These are phyloP conservation scores for Plectosphaerella plurivora DNA, from an alignment of 2,329 filamentous ascomycete species.

Conservation along the genomic window DNA sequence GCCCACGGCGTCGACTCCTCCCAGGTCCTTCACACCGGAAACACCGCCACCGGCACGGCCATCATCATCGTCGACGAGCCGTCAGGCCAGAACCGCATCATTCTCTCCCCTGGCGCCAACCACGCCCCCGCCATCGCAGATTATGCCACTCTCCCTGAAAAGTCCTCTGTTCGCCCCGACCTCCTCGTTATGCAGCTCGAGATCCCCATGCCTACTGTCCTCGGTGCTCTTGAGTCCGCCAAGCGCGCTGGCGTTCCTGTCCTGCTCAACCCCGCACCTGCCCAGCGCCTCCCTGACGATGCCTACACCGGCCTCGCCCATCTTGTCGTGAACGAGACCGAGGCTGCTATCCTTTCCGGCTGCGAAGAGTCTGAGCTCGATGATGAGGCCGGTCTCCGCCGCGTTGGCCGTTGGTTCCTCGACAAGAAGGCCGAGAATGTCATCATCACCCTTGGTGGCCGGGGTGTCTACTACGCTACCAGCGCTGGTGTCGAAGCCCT, in stretches of 20 bases:
- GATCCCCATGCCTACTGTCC: conserved; percentile 62
- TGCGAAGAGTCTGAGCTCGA: conserved; percentile 45
- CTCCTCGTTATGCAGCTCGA: conserved; percentile 76
- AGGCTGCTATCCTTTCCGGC: conserved; percentile 70
- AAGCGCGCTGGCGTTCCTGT: conserved; percentile 50
- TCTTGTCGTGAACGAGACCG: conserved; percentile 86
- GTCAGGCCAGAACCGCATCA: conserved; percentile 71
- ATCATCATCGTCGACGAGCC: conserved; percentile 72
- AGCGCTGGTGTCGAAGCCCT: conserved; percentile 35
- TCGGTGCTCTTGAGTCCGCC: conserved; percentile 54
- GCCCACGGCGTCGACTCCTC: conserved; percentile 58
- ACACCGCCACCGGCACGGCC: conserved; percentile 51
- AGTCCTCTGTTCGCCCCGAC: conserved; percentile 40
- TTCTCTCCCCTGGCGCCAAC: conserved; percentile 71
- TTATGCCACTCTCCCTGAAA: conserved; percentile 24
- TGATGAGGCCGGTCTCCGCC: conserved; percentile 34
- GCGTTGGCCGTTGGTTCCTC: conserved; percentile 58
- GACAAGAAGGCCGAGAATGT: conserved; percentile 67
- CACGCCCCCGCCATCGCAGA: conserved; percentile 35
- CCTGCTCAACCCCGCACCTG: conserved; percentile 82
- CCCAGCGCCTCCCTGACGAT: conserved; percentile 60
- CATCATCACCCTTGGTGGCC: conserved; percentile 77
- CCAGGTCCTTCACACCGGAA: conserved; percentile 40
- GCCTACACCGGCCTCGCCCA: conserved; percentile 68
- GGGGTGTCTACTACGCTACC: conserved; percentile 64